Percentiles rank a stretch among this genome's conserved stretches.
Conservation (phyloP, 495 filamentous ascomycete species). For the Aspergillus funiculosus region DNA sequence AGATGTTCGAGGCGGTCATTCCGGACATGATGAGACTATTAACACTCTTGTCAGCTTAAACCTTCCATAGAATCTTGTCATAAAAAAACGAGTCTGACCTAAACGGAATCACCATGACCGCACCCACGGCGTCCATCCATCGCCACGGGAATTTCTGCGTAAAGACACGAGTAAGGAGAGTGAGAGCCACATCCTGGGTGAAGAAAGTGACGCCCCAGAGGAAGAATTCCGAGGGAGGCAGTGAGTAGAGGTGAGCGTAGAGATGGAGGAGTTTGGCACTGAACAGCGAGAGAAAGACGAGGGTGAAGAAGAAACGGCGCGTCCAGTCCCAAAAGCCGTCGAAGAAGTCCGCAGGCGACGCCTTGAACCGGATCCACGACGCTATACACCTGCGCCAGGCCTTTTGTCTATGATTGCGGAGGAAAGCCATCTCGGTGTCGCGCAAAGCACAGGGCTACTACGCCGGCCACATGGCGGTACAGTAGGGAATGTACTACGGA, state of each 20-base stretch:
- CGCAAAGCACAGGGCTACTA: neutral
- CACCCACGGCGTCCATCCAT: slow-evolving; percentile 17
- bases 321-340: slow-evolving; percentile 30
- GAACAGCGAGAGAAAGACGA: slow-evolving; percentile 30
- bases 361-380: slow-evolving; percentile 4
- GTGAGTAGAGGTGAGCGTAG: slow-evolving; percentile 33
- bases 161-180: slow-evolving; percentile 28
- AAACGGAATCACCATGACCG: slow-evolving; percentile 29
- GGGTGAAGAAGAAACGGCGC: slow-evolving; percentile 35
- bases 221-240: slow-evolving; percentile 27
- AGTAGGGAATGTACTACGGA: too few species aligned
- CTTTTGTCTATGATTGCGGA: neutral
- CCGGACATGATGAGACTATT: slow-evolving; percentile 29
- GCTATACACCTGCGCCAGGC: slow-evolving; percentile 5
- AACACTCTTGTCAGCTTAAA: slow-evolving; percentile 3
- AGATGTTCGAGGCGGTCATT: slow-evolving; percentile 35
- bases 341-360: slow-evolving; percentile 23
- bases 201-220: slow-evolving; percentile 37
- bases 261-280: slow-evolving; percentile 34
- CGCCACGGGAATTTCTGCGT: slow-evolving; percentile 25
- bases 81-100: slow-evolving; percentile 22
- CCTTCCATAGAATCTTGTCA: neutral
- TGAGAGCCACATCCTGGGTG: slow-evolving; percentile 35
- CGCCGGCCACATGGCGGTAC: neutral
- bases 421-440: slow-evolving; percentile 8